Evolutionary conservation across 768 basidiomycete species (phyloP).

Genomic region (Tricholoma terreum): DNA sequence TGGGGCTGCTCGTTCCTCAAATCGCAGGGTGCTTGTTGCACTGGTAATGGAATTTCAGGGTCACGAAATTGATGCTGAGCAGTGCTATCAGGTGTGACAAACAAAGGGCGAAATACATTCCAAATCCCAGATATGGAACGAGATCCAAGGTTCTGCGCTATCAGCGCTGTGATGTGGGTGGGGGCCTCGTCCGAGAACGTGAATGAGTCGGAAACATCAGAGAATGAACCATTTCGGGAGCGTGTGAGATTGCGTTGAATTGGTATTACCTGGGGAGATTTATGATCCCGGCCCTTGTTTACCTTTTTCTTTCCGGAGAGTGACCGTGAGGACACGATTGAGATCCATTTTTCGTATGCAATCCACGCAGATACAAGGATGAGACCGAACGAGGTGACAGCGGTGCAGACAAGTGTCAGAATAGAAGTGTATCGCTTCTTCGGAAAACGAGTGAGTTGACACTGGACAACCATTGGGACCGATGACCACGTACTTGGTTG

Average conservation of each 20-base stretch:
- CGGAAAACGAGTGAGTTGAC: background rate
- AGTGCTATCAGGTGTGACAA: background rate
- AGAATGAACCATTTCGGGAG: no score
- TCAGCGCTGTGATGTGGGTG: conserved; percentile 3
- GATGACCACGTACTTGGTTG: background rate
- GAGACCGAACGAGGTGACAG: conserved; percentile 7
- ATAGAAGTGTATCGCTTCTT: conserved; percentile 2
- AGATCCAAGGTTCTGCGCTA: background rate
- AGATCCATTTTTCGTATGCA: conserved; percentile 7
- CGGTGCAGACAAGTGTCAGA: conserved; percentile 5
- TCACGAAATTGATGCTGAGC: background rate
- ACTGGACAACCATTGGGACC: background rate
- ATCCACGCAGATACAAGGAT: conserved; percentile 4
- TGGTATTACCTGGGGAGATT: background rate
- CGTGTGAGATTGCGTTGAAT: no score
- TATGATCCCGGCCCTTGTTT: no score
- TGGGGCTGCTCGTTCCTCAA: background rate
- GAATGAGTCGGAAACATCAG: no score
- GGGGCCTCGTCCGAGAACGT: no score
- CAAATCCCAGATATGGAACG: background rate
- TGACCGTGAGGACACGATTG: conserved; percentile 2
- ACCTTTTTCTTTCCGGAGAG: background rate
- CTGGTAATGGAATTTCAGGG: background rate
- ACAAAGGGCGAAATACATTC: background rate
- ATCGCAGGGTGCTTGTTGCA: background rate